Conservation (phyloP, 1,284 basidiomycete species). For the Ustilago lituana region DNA sequence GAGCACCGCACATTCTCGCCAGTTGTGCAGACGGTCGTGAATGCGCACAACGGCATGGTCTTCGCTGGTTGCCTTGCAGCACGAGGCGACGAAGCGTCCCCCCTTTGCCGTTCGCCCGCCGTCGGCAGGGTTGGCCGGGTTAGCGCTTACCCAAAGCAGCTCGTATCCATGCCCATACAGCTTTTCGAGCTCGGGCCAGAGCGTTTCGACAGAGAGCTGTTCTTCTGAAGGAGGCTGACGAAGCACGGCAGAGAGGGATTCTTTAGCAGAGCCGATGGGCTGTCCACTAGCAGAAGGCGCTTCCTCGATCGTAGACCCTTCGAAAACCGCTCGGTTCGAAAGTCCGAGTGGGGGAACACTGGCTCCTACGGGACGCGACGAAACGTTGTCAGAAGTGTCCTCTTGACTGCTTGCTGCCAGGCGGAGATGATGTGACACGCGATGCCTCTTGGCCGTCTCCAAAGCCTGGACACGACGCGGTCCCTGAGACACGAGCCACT, state of each 20-base stretch:
- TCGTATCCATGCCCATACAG: constrained; percentile 98
- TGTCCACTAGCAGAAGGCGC: constrained; percentile 43
- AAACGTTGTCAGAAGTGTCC: constrained; percentile 6
- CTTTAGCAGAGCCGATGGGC: constrained; percentile 40
- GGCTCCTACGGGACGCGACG: constrained; percentile 49
- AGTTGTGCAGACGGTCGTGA: constrained; percentile 77
- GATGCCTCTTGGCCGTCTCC: constrained; percentile 19
- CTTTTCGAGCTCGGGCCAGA: constrained; percentile 97
- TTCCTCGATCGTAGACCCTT: constrained; percentile 32
- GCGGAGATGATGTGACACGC: constrained; percentile 21
- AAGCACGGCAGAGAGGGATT: constrained; percentile 37
- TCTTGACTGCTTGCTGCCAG: constrained; percentile 9
- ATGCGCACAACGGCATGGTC: constrained; percentile 91
- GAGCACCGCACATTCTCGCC: constrained; percentile 74
- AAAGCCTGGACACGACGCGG: constrained; percentile 32
- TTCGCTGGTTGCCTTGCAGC: constrained; percentile 84
- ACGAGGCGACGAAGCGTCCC: constrained; percentile 82
- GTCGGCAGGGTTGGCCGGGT: constrained; percentile 19
- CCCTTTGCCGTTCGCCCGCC: constrained; percentile 59
- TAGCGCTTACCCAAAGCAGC: constrained; percentile 70
- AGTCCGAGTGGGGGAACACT: constrained; percentile 63
- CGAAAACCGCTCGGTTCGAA: constrained; percentile 62
- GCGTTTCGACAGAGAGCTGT: constrained; percentile 79
- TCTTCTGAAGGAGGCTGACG: constrained; percentile 71
- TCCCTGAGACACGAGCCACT: constrained; percentile 49